Evolutionary conservation across 805 yeast species (phyloP).

Genomic region (Cyberlindnera lachancei): DNA sequence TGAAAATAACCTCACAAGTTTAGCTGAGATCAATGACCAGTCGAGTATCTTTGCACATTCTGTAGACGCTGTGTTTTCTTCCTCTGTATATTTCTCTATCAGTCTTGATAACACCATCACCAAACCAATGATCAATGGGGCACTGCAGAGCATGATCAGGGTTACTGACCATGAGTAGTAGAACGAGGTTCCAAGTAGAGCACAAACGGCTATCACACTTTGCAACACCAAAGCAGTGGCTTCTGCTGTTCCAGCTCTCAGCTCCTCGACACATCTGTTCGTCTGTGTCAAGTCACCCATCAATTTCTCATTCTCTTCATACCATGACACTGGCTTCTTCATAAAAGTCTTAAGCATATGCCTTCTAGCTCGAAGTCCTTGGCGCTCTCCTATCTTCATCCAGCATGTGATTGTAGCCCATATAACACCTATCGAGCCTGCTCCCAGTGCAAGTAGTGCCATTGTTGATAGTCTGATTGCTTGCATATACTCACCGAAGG

Average conservation of each 20-base stretch:
- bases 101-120: constrained; percentile 44
- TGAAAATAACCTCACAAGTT: constrained; percentile 53
- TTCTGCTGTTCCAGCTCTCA: constrained; percentile 61
- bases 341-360: constrained; percentile 38
- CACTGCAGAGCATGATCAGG: constrained; percentile 60
- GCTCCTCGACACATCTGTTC: constrained; percentile 69
- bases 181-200: constrained; percentile 58
- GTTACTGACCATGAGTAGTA: constrained; percentile 82
- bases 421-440: constrained; percentile 33
- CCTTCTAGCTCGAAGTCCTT: constrained; percentile 49
- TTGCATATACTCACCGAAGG: constrained; percentile 26
- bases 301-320: constrained; percentile 45
- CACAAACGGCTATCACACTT: constrained; percentile 43
- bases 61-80: constrained; percentile 52
- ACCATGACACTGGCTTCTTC: constrained; percentile 48
- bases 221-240: constrained; percentile 51
- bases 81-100: constrained; percentile 39
- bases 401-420: constrained; percentile 56
- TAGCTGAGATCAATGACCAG: constrained; percentile 61
- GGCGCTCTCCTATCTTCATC: constrained; percentile 67
- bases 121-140: constrained; percentile 56
- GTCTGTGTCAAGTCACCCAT: constrained; percentile 60
- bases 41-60: constrained; percentile 53
- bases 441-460: constrained; percentile 40
- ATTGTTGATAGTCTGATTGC: constrained; percentile 32